phyloP scores from a whole-genome alignment of 2,329 filamentous ascomycete genomes.

The Sphaerostilbella broomeana region DNA sequence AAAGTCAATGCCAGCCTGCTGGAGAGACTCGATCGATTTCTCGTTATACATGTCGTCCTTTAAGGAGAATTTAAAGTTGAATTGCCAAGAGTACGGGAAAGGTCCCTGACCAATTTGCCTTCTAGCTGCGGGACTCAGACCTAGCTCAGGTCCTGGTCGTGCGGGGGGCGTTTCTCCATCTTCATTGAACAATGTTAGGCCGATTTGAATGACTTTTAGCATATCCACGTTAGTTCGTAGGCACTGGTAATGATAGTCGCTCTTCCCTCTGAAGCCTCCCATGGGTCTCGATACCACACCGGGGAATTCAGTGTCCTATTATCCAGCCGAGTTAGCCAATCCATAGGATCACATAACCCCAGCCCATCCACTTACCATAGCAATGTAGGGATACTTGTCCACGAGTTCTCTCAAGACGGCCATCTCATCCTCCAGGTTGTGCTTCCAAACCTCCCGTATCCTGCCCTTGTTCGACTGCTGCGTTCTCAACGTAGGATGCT shows the following conservation, averaged over 20 bases:
- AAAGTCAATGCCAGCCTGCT: constrained; percentile 91
- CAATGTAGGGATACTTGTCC: constrained; percentile 90
- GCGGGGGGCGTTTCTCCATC: constrained; percentile 81
- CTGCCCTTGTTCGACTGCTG: constrained; percentile 65
- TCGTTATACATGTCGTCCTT: constrained; percentile 98
- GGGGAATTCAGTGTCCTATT: constrained; percentile 94
- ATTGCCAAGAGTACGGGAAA: constrained; percentile 92
- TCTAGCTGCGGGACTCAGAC: constrained; percentile 30
- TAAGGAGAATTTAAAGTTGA: constrained; percentile 96
- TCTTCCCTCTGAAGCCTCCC: constrained; percentile 88
- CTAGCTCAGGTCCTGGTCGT: constrained; percentile 47
- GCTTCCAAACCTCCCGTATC: constrained; percentile 94
- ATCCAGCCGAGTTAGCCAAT: constrained; percentile 12
- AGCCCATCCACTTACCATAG: constrained; percentile 66
- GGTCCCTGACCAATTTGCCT: constrained; percentile 39
- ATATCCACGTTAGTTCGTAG: constrained; percentile 95
- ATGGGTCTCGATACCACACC: constrained; percentile 94
- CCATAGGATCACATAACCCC: not conserved
- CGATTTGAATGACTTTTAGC: constrained; percentile 94
- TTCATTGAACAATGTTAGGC: constrained; percentile 85
- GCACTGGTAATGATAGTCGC: constrained; percentile 98
- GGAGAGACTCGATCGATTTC: constrained; percentile 84
- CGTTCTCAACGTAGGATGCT: constrained; percentile 34
- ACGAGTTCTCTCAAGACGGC: constrained; percentile 72
- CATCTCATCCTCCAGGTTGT: constrained; percentile 90